phyloP scores from a whole-genome alignment of 306 rosid genomes.

The Dryas drummondii region DNA sequence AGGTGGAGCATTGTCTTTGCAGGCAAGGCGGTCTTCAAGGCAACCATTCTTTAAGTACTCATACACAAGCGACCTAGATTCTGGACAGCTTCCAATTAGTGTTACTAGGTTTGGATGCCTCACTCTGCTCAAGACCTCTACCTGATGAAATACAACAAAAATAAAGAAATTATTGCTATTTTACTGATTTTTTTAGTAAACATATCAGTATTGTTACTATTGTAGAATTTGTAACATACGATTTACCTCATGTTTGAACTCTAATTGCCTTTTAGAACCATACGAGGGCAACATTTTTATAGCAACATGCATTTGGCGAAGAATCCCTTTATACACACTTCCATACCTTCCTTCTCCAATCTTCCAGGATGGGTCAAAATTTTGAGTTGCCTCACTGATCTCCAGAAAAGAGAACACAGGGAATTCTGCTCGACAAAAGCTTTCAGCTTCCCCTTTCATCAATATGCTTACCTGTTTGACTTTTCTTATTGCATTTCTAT shows the following conservation, averaged over 20 bases:
- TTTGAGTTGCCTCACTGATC: constrained; percentile 76
- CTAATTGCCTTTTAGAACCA: constrained; percentile 61
- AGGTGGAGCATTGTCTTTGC: constrained; percentile 46
- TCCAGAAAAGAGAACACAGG: constrained; percentile 82
- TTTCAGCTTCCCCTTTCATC: constrained; percentile 35
- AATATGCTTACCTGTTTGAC: constrained; percentile 49
- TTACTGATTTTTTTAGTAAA: background rate
- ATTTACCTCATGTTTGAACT: constrained; percentile 72
- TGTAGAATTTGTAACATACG: constrained; percentile 8
- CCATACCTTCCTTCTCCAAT: constrained; percentile 86
- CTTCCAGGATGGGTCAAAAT: constrained; percentile 92
- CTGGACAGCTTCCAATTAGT: constrained; percentile 75
- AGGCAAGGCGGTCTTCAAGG: constrained; percentile 69
- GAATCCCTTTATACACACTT: constrained; percentile 78
- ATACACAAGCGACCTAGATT: constrained; percentile 74
- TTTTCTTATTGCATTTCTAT: constrained; percentile 49
- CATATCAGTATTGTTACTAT: background rate
- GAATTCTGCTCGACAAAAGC: constrained; percentile 45
- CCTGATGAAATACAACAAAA: constrained; percentile 61
- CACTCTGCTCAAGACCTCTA: constrained; percentile 75
- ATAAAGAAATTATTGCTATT: constrained; percentile 15
- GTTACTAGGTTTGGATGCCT: constrained; percentile 81
- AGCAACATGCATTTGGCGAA: constrained; percentile 77
- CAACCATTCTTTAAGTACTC: constrained; percentile 76
- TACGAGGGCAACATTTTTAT: constrained; percentile 93